Base-by-base conservation (phyloP, 495 filamentous ascomycete species). In the Xylaria curta region DNA sequence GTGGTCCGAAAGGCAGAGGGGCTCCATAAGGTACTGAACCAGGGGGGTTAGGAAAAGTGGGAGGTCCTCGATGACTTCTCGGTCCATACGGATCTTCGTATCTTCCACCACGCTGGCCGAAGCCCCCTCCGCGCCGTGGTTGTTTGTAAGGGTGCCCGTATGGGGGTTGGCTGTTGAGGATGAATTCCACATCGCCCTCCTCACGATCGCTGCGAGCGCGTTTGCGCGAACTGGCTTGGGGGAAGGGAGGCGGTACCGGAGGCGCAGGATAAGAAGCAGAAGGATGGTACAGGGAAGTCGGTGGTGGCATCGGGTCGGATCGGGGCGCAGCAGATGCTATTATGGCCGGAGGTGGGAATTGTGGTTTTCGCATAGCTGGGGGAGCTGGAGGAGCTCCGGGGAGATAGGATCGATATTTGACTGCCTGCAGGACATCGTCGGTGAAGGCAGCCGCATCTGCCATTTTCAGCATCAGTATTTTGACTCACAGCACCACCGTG, bases 371-470 rank as follows among this genome's bases (percentile, higher is more conserved):
- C 40, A 54, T 36, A 47, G 38, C 47, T 3, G 61, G 40, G 53
- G 76, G 69, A 56, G 75, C 58, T 70, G 81, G 78, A 60, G 81
- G 81, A 74, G 89, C 83, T 70, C 85, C 84, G 44, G 91, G 85
- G 31, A 90, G 77, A 81, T 91, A 90, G 51, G 86, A 83, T 74
- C 89, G 89, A 75, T 88, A 90, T 15, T 87, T 83, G 63, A 95
- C 87, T 12, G 91, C 91, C 24, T 87, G 80, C 78, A 99, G 94
- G 49, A 97, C 88, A 76, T 97, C 95, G 68, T 92, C 84, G n/a
- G 98, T 92, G 72, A 99, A 98, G 4, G 84, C 78, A 2, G 79
- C 75, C 2, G 93, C 91, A 76, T 96, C 94, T 47, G 36, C 54
- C 58, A 36, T n/a, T 21, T 13, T 58, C n/a, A 58, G 31, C 31